Evolutionary conservation across 2,329 filamentous ascomycete genomes (phyloP).

Genomic region (Dactylonectria estremocensis): DNA sequence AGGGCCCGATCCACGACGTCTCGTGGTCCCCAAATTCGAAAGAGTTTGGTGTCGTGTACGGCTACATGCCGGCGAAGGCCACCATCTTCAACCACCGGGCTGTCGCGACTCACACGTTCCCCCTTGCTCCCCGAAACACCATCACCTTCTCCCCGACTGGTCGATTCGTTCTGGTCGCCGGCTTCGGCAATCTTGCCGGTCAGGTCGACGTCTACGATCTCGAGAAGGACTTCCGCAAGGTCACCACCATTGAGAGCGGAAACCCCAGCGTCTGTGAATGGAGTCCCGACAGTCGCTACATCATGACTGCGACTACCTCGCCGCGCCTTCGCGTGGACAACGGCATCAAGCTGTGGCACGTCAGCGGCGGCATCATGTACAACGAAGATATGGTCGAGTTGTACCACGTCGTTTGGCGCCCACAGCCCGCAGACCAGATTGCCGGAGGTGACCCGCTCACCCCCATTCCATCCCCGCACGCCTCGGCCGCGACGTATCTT

Average conservation of each 20-base stretch:
- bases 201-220: conserved; percentile 99
- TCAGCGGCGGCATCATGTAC: conserved; percentile 91
- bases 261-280: conserved; percentile 98
- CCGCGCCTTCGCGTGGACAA: conserved; percentile 97
- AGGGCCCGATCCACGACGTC: conserved; percentile 97
- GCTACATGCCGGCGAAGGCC: conserved; percentile 99
- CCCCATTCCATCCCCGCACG: conserved; percentile 82
- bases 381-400: conserved; percentile 95
- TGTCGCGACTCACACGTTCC: conserved; percentile 86
- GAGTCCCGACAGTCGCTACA: conserved; percentile 95
- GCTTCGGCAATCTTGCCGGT: conserved; percentile 96
- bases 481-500: conserved; percentile 86
- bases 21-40: conserved; percentile 98
- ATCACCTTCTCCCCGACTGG: conserved; percentile 95
- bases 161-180: conserved; percentile 92
- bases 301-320: conserved; percentile 97
- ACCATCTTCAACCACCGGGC: conserved; percentile 97
- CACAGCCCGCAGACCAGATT: conserved; percentile 75
- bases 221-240: conserved; percentile 92
- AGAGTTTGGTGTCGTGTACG: conserved; percentile 98
- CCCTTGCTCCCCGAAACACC: conserved; percentile 91
- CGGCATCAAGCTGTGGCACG: conserved; percentile 95
- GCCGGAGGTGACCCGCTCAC: conserved; percentile 79
- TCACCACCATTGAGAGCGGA: conserved; percentile 93
- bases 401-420: conserved; percentile 92